phyloP scores from a whole-genome alignment of 495 filamentous ascomycete species.

The Thozetella sp. region DNA sequence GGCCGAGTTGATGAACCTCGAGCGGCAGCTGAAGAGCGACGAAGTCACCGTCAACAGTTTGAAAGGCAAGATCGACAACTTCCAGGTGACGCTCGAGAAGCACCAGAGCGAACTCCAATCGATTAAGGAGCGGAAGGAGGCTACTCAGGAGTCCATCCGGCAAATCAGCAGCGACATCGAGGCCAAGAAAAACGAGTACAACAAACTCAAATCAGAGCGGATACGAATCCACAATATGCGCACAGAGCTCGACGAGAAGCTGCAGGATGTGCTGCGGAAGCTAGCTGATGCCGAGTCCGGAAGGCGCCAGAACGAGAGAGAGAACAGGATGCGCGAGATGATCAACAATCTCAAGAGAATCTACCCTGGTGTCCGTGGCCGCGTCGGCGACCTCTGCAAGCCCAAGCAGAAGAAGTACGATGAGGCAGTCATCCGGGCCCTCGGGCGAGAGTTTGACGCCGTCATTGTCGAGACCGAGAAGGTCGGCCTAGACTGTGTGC shows the following conservation, averaged over 20 bases:
- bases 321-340: constrained; percentile 73
- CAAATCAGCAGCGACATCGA: constrained; percentile 77
- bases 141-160: constrained; percentile 60
- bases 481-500: constrained; percentile 89
- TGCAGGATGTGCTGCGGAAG: constrained; percentile 76
- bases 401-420: constrained; percentile 96
- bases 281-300: constrained; percentile 82
- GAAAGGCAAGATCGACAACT: constrained; percentile 79
- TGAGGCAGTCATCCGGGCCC: constrained; percentile 86
- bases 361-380: constrained; percentile 88
- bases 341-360: constrained; percentile 85
- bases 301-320: constrained; percentile 80
- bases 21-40: constrained; percentile 85
- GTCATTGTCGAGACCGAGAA: constrained; percentile 97
- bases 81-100: constrained; percentile 71
- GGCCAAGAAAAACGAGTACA: constrained; percentile 86
- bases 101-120: constrained; percentile 71
- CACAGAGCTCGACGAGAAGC: constrained; percentile 89
- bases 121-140: constrained; percentile 66
- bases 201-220: constrained; percentile 82
- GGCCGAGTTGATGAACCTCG: constrained; percentile 79
- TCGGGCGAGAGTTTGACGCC: constrained; percentile 91
- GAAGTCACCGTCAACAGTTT: constrained; percentile 85
- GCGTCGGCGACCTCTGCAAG: constrained; percentile 89
- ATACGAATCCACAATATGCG: constrained; percentile 74